Conservation (phyloP, 768 basidiomycete species). For the Amanita pseudoporphyria region DNA sequence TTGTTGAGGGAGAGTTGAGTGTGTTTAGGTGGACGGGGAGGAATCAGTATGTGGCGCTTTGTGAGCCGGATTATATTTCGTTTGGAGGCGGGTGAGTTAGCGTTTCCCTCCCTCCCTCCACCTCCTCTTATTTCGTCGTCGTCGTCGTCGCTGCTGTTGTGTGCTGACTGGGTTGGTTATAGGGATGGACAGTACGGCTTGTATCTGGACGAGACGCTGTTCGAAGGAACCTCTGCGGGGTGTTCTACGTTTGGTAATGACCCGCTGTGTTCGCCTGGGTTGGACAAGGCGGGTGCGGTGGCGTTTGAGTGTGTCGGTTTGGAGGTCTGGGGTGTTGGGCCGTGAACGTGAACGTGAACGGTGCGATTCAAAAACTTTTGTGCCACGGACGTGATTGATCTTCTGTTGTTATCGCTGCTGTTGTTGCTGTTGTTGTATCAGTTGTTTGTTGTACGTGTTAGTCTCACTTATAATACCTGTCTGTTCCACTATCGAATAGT, state of each 20-base stretch:
- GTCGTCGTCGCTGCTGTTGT: constrained; percentile 1
- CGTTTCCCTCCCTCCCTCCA: too few species aligned
- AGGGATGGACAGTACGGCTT: constrained; percentile 87
- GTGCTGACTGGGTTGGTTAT: constrained; percentile 3
- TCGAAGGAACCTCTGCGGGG: constrained; percentile 73
- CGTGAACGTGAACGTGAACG: too few species aligned
- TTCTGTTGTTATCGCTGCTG: too few species aligned
- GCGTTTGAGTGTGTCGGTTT: constrained; percentile 88
- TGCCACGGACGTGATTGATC: too few species aligned
- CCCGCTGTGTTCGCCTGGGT: constrained; percentile 52
- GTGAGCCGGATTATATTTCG: constrained; percentile 70
- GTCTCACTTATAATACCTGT: too few species aligned
- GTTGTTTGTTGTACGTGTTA: too few species aligned
- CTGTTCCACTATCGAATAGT: too few species aligned
- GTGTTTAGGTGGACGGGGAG: constrained; percentile 79
- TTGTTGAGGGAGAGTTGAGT: constrained; percentile 36
- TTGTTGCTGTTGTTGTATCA: too few species aligned
- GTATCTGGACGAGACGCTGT: constrained; percentile 75
- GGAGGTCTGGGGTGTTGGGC: constrained; percentile 82
- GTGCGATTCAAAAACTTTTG: too few species aligned
- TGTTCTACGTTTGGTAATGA: constrained; percentile 89
- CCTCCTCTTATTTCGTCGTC: too few species aligned
- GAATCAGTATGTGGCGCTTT: constrained; percentile 87
- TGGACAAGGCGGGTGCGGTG: constrained; percentile 36
- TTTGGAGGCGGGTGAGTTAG: constrained; percentile 89